Base-by-base conservation (phyloP, 306 rosid species). In the Rosa lucieae region DNA sequence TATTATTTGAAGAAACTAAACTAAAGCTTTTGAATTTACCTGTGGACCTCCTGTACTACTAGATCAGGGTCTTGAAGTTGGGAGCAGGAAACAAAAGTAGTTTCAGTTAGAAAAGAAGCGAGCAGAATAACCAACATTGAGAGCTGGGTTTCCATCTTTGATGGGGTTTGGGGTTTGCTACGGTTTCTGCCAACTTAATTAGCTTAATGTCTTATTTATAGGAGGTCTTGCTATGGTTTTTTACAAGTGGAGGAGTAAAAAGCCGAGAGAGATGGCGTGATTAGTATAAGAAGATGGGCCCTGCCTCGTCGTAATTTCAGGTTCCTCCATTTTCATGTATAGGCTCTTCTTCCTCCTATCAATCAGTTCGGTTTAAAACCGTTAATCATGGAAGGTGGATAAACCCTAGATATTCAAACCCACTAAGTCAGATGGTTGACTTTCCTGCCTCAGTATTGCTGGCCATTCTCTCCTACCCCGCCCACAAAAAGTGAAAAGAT, bases 241-340 rank as follows among this genome's bases (percentile, higher is more conserved):
- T 68, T 84, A 84, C 83, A 85, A 87, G 86, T 40, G 43, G 71
- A 66, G 46, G 40, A 72, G 79, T 80, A 65, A n/a, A 86, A 92
- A 94, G 98, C 96, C 98, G 89, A 77, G 87, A 92, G 97, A 85
- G 67, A 77, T 87, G 97, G 98, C 98, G 98, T 92, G 98, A 94
- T 93, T 90, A 82, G 73, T 67, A 70, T 62, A 47, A 73, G 37
- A 9, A 72, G 21, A 75, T 80, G 83, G 93, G 86, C 58, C 77
- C 87, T 49, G 5, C 44, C 20, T 73, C 48, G 73, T 81, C 88
- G 89, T 82, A 86, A 89, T 91, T 87, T 80, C 71, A 13, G 83
- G 84, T 66, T 44, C 17, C 7, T 62, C 35, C 40, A 23, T 39
- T 17, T 61, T 26, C 23, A 58, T 23, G 69, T 51, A 14, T 72